Conservation (phyloP, 306 rosid species). For the Albizia julibrissin region DNA sequence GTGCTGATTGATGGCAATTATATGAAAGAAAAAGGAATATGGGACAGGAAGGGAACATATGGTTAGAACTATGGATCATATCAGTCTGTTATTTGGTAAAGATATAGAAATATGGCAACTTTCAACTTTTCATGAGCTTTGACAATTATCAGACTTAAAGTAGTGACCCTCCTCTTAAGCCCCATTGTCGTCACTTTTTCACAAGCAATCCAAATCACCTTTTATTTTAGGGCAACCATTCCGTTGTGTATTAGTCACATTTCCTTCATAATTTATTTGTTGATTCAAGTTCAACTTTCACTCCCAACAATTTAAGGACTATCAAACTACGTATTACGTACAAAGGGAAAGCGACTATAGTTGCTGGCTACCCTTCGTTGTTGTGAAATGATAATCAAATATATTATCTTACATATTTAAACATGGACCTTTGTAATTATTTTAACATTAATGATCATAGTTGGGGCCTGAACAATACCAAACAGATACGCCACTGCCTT, state of each 20-base stretch:
- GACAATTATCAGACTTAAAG: not conserved
- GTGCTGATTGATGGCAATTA: not conserved
- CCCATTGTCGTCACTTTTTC: not conserved
- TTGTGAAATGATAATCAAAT: not conserved
- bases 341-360: not conserved
- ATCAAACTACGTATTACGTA: not conserved
- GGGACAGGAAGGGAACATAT: not conserved
- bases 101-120: not conserved
- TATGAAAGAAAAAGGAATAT: not conserved
- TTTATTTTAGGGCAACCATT: not conserved
- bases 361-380: constrained; percentile 8
- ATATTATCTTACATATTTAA: not conserved
- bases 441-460: not conserved
- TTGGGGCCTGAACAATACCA: not conserved
- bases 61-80: not conserved
- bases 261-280: not conserved
- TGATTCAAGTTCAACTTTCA: not conserved
- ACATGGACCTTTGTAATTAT: not conserved
- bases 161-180: not conserved
- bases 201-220: not conserved
- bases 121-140: not conserved
- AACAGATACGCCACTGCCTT: not conserved
- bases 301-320: not conserved
- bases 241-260: not conserved
- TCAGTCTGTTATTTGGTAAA: not conserved